These are phyloP conservation scores for Hygrophila difformis DNA, from an alignment of 257 asterid genomes.

Conservation along the genomic window DNA sequence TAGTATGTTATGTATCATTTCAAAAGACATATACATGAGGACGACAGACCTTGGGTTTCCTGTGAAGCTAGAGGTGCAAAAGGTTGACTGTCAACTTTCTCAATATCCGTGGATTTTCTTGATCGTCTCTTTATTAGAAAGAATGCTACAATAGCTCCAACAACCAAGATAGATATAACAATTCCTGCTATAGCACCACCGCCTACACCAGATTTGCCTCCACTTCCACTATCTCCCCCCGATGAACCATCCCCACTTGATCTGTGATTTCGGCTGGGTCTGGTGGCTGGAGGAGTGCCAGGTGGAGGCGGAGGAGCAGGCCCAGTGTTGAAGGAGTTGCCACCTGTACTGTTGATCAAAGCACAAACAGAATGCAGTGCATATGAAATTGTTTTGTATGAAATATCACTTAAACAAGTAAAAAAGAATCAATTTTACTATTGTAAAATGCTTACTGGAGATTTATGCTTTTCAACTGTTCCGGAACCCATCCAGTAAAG, in stretches of 20 bases:
- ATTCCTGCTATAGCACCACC: constrained; percentile 95
- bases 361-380: constrained; percentile 9
- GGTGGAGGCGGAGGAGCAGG: constrained; percentile 99
- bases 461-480: constrained; percentile 63
- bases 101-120: constrained; percentile 12
- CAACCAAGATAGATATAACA: constrained; percentile 58
- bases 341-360: constrained; percentile 42
- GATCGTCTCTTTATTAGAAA: constrained; percentile 59
- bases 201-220: constrained; percentile 60
- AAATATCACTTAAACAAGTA: not conserved
- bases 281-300: constrained; percentile 77
- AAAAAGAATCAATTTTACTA: too few relatives aligned
- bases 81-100: not conserved
- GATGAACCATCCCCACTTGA: constrained; percentile 37
- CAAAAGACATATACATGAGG: not conserved
- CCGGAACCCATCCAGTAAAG: constrained; percentile 84
- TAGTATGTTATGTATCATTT: not conserved
- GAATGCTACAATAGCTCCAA: constrained; percentile 72
- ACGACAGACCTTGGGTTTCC: not conserved
- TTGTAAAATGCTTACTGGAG: constrained; percentile 36
- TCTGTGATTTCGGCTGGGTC: constrained; percentile 37
- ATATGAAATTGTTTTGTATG: not conserved
- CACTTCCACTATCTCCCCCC: constrained; percentile 27
- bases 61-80: constrained; percentile 1
- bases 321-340: constrained; percentile 65